Conservation (phyloP, 208 protist genomes). For the Endotrypanum monterogeii region DNA sequence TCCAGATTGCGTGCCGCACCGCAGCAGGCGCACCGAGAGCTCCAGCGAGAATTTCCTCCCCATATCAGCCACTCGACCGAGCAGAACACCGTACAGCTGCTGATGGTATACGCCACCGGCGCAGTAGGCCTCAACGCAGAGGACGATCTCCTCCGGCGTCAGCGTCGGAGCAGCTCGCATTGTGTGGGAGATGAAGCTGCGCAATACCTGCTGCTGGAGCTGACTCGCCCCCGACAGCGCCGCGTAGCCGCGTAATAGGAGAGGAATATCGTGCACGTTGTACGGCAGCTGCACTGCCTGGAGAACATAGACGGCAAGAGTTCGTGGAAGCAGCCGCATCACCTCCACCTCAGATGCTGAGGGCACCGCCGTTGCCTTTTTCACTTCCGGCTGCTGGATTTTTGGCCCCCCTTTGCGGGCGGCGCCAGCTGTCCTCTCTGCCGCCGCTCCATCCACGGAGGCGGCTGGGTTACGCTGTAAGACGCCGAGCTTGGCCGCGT, state of each 20-base stretch:
- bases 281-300: slow-evolving; percentile 45
- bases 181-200: slow-evolving; percentile 63
- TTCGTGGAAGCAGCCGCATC: slow-evolving; percentile 31
- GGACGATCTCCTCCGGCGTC: slow-evolving; percentile 55
- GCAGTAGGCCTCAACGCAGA: slow-evolving; percentile 78
- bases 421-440: background rate
- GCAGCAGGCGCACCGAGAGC: slow-evolving; percentile 68
- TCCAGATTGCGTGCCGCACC: slow-evolving; percentile 42
- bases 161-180: slow-evolving; percentile 48
- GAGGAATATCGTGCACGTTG: slow-evolving; percentile 41
- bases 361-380: background rate
- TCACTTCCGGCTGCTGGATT: background rate
- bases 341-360: slow-evolving; percentile 1
- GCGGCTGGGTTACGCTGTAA: background rate
- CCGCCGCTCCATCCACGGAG: background rate
- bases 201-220: slow-evolving; percentile 46
- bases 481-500: background rate
- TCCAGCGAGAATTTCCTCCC: slow-evolving; percentile 61
- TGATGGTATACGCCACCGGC: slow-evolving; percentile 53
- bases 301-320: slow-evolving; percentile 42
- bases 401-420: background rate
- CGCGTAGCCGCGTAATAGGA: slow-evolving; percentile 58
- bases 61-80: slow-evolving; percentile 63
- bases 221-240: slow-evolving; percentile 29
- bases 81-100: slow-evolving; percentile 77